Evolutionary conservation across 2,329 filamentous ascomycete species (phyloP), one percentile per base, ranked within the genome.

Genomic region (Sporothrix sp.): DNA sequence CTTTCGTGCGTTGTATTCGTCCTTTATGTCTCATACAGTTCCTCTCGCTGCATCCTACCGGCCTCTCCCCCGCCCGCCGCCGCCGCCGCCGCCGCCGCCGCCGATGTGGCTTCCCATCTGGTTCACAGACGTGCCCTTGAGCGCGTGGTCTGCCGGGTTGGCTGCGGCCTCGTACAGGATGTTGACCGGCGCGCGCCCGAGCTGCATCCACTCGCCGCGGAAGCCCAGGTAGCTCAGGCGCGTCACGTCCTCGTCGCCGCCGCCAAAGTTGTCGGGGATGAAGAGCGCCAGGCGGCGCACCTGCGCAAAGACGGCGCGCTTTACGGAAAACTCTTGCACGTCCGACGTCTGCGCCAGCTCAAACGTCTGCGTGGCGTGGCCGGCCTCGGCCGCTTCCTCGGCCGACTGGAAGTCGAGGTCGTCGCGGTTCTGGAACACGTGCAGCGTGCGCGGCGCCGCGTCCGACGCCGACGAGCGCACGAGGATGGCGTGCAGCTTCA

Each of bases 121-220:
- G 57, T 77, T 79, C 38, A 73, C 64, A 39, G 60, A 65, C 44
- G 73, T 73, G 7, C 79, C 79, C 69, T 79, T 81, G 20, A 84
- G 21, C 68, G 76, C 79, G 69, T 98, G 93, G 69, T 98, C 93
- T 42, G 71, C 79, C 11, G 91, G 93, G 65, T 96, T 95, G 32
- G 93, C 85, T 23, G 91, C 91, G 16, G 89, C 85, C 75, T 98
- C 93, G 66, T 97, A 98, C 54, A 95, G 61, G 59, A 97, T 91
- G 58, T 85, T 88, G 7, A 85, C 72, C 1, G 93, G 89, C 63
- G 91, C 87, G 50, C 84, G 76, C 42, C 84, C 93, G 61, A 95
- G 68, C 64, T 82, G 81, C 78, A 93, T 93, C 75, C 88, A 97
- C 68, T 95, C 87, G 21, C 93, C 93, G 68, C 87, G 90, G 72